phyloP scores from a whole-genome alignment of 2,329 filamentous ascomycete species.

The Colletotrichum liaoningense region DNA sequence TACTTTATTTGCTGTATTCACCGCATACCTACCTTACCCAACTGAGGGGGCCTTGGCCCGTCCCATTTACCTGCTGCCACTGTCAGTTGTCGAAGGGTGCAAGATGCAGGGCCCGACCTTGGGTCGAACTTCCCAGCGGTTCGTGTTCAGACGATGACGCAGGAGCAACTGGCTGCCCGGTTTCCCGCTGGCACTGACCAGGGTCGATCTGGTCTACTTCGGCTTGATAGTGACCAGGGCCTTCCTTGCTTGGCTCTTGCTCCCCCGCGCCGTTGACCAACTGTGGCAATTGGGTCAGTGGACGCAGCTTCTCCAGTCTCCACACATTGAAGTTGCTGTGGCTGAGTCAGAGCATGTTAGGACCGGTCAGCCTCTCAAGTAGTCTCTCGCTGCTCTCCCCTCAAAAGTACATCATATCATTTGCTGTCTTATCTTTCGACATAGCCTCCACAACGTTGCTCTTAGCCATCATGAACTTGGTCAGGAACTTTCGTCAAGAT shows the following conservation, averaged over 20 bases:
- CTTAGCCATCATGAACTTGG: neutral
- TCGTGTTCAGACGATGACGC: constrained; percentile 36
- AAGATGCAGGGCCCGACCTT: constrained; percentile 30
- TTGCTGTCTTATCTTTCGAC: neutral
- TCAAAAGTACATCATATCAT: neutral
- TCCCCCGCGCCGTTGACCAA: constrained; percentile 4
- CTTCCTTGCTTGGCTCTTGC: constrained; percentile 29
- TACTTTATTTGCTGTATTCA: no score
- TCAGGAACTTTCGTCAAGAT: neutral
- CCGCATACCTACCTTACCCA: neutral
- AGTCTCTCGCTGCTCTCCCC: neutral
- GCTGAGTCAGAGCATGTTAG: constrained; percentile 1
- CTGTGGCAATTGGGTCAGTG: neutral
- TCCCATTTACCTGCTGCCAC: constrained; percentile 19
- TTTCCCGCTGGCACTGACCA: constrained; percentile 31
- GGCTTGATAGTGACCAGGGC: constrained; percentile 16
- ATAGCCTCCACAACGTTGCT: constrained; percentile 8
- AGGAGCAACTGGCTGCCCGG: constrained; percentile 35
- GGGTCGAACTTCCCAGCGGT: constrained; percentile 11
- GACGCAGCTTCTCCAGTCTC: neutral
- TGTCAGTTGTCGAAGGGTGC: constrained; percentile 15
- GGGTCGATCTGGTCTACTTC: constrained; percentile 11
- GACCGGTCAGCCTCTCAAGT: constrained; percentile 3
- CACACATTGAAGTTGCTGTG: constrained; percentile 16
- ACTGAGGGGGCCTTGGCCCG: neutral